Base-by-base conservation (phyloP, 2,329 filamentous ascomycete species). In the Calonectria pseudoreteaudii region DNA sequence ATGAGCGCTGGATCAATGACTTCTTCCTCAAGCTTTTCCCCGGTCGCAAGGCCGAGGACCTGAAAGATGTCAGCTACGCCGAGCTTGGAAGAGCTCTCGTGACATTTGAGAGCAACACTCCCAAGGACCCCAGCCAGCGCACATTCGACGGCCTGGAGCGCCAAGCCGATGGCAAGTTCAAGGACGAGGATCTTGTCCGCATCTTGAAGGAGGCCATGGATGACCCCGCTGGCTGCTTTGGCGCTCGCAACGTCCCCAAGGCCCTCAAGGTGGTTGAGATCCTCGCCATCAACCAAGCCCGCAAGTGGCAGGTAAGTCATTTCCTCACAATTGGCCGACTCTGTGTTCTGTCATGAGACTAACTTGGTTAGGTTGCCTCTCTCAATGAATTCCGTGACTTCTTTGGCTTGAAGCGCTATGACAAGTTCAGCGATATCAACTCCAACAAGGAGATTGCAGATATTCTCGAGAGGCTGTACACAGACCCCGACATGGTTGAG, bases 361-460 rank as follows among this genome's bases (percentile, higher is more conserved):
- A 28, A 62, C 3, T 10, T 16, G 2, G 3, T 2, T 20, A 62
- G 56, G 82, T 92, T 14, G 90, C 88, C 0, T 90, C 90, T 0
- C 82, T 93, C 49, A 93, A 93, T 76, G 91, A 93, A 80, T 92
- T 93, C 83, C 87, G 92, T 10, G 86, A 89, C 71, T 92, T 92
- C 81, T 93, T 93, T 78, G 88, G 88, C 10, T 16, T 66, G 7
- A 71, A 71, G 49, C 49, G 34, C 26, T 66, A 71, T 41, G 38
- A 58, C 38, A 52, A 56, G 14, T 66, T 93, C 78, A 86, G 86
- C 67, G 90, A 91, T 53, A 91, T 93, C 79, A 92, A 90, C 76
- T 83, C 86, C 1, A 86, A 93, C 75, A 84, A 86, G 2, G 86
- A 90, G n/a, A 88, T 93, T 36, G 87, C 88, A 1, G 84, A 88